Percentiles rank a stretch among this genome's conserved stretches.
These are phyloP conservation scores for Colletotrichum higginsianum DNA, from an alignment of 2,329 filamentous ascomycete species.

Conservation along the genomic window DNA sequence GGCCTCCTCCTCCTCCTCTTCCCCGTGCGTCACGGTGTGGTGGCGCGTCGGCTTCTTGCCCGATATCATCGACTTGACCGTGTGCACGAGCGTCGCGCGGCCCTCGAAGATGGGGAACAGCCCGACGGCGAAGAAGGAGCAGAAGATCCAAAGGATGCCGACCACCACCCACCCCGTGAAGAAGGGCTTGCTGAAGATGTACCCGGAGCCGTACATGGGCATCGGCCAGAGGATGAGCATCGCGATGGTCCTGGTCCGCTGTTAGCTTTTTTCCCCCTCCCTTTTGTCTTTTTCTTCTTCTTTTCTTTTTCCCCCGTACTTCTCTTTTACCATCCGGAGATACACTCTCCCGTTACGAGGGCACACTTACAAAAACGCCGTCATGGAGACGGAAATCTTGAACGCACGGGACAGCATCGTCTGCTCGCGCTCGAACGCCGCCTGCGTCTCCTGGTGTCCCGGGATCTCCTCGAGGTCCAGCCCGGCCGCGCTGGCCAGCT, in stretches of 20 bases:
- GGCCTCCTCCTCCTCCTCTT: conserved; percentile 41
- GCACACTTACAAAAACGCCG: conserved; percentile 59
- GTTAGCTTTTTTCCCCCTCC: not conserved
- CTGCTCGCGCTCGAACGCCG: conserved; percentile 61
- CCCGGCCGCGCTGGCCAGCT: conserved; percentile 74
- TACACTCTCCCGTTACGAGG: no score
- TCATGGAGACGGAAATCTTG: conserved; percentile 64
- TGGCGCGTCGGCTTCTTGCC: conserved; percentile 53
- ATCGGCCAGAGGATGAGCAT: conserved; percentile 91
- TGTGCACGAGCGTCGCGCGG: conserved; percentile 74
- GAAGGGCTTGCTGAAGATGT: conserved; percentile 86
- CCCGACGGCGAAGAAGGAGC: conserved; percentile 79
- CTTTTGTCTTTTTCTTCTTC: no score
- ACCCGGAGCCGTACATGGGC: conserved; percentile 87
- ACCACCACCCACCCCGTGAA: conserved; percentile 87
- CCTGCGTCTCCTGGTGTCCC: conserved; percentile 56
- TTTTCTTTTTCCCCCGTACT: no score
- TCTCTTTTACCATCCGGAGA: no score
- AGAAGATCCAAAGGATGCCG: conserved; percentile 86
- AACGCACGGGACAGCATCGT: conserved; percentile 68
- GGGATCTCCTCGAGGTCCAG: conserved; percentile 76
- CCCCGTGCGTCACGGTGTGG: conserved; percentile 34
- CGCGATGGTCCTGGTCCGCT: conserved; percentile 66
- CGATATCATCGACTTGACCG: conserved; percentile 71
- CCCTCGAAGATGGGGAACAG: conserved; percentile 88